Base-by-base conservation (phyloP, 2,329 filamentous ascomycete genomes). In the Aspergillus sp. region DNA sequence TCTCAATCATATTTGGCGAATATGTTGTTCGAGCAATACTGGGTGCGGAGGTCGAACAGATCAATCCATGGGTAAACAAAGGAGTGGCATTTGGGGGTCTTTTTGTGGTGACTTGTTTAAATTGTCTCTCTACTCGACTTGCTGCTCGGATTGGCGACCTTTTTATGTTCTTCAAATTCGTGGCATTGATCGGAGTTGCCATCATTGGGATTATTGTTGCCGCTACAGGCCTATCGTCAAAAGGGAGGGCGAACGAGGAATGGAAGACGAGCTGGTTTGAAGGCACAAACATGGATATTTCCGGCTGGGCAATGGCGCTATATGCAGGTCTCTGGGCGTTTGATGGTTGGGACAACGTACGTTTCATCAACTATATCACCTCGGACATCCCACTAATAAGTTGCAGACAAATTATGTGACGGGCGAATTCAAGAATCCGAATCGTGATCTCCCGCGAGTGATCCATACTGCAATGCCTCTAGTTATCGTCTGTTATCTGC, bases 241-340 rank as follows among this genome's bases (percentile, higher is more conserved):
- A 89, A 49, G 91, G 90, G 43, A 78, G 85, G 48, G 86, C 91
- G 15, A 95, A 88, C 66, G 79, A 83, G 55, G 91, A 96, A 66
- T 99, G 95, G 95, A 96, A 95, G 74, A 85, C 84, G 2, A 85
- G 86, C 45, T 97, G 95, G 93, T 98, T 98, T 69, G 88, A 91
- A 54, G 88, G 89, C 56, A 97, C 93, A 4, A 91, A 85, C 62
- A 85, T 81, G 13, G 89, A 93, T 71, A 82, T 89, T 50, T 96
- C 89, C 47, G 88, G 87, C 64, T 98, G 93, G 90, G 95, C 95
- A 3, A 89, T 99, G 47, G 95, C 95, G 0, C 77, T 99, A 47
- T 99, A 99, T 72, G 93, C 92, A 15, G 95, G 95, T 8, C 82
- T 99, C 5, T 99, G 95, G 95, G 95, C 95, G 1, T 99, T 95